phyloP scores from a whole-genome alignment of 78 protist species.

The Protostelium mycophagum region DNA sequence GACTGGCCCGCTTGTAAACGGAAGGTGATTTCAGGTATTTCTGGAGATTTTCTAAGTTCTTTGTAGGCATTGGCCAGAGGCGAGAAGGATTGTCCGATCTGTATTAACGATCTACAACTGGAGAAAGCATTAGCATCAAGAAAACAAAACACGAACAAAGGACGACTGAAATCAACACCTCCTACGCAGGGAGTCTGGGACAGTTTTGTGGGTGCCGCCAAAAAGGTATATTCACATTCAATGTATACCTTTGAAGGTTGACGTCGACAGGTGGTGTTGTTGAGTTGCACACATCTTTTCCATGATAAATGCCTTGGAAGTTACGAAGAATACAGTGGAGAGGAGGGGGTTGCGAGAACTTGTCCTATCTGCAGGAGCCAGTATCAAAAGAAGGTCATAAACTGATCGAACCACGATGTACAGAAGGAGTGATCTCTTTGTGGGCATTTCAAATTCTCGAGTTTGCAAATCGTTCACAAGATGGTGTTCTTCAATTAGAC shows the following conservation, averaged over 20 bases:
- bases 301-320: background rate
- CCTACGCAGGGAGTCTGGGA: background rate
- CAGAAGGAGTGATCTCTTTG: no score
- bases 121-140: no score
- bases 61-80: background rate
- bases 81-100: background rate
- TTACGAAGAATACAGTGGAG: background rate
- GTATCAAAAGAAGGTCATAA: background rate
- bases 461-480: no score
- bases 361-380: background rate
- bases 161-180: background rate
- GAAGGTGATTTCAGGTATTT: background rate
- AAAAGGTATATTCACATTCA: background rate
- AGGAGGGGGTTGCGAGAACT: background rate
- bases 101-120: background rate
- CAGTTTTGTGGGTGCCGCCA: background rate
- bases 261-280: background rate
- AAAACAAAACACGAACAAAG: no score
- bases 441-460: no score
- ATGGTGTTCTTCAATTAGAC: no score
- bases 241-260: no score
- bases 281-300: background rate
- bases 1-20: background rate
- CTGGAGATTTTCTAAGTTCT: background rate
- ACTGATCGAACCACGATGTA: no score